Evolutionary conservation across 2,329 filamentous ascomycete genomes (phyloP).

Genomic region (Cryphonectria radicalis): DNA sequence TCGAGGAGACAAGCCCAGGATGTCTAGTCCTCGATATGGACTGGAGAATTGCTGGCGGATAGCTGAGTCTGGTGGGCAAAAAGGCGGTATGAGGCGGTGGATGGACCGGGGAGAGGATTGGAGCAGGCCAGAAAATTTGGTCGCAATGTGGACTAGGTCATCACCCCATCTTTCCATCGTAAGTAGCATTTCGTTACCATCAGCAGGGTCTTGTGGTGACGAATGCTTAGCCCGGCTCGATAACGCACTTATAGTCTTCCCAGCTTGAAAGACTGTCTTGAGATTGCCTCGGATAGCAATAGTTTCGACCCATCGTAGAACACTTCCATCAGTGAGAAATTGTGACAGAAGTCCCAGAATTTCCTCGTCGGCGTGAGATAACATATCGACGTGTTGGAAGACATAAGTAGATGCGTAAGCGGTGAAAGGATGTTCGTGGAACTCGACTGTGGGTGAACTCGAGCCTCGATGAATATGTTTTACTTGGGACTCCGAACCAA

Average conservation of each 20-base stretch:
- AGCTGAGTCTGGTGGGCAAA: conserved; percentile 34
- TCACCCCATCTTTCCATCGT: conserved; percentile 33
- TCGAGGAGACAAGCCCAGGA: conserved; percentile 26
- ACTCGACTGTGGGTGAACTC: background rate
- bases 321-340: conserved; percentile 31
- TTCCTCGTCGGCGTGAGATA: conserved; percentile 25
- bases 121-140: conserved; percentile 32
- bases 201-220: conserved; percentile 6
- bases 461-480: background rate
- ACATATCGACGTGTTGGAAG: conserved; percentile 34
- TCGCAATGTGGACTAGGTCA: conserved; percentile 33
- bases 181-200: conserved; percentile 21
- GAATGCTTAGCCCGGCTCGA: conserved; percentile 25
- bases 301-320: conserved; percentile 34
- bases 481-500: background rate
- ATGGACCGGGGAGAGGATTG: conserved; percentile 30
- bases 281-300: conserved; percentile 30
- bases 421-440: conserved; percentile 18
- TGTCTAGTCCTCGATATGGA: conserved; percentile 30
- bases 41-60: conserved; percentile 32
- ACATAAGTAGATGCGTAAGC: conserved; percentile 34
- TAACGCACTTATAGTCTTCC: conserved; percentile 30
- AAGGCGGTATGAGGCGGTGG: conserved; percentile 34
- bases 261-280: conserved; percentile 33
- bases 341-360: conserved; percentile 28